phyloP scores from a whole-genome alignment of 805 yeast genomes.

The Ogataea saltuana region DNA sequence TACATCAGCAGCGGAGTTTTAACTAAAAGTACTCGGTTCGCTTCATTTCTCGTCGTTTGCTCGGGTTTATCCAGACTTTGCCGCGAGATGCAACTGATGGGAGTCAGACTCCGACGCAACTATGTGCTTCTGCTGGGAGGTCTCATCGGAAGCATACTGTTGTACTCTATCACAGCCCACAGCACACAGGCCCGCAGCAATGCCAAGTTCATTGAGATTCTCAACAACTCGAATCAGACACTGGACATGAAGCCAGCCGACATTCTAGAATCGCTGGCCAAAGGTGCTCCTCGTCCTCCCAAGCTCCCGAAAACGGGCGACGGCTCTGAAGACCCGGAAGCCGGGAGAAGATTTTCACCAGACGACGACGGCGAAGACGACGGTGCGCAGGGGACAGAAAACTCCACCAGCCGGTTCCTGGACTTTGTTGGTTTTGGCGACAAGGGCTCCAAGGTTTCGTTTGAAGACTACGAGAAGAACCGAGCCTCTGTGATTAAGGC shows the following conservation, averaged over 20 bases:
- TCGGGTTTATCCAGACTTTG: too few species aligned
- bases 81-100: constrained; percentile 12
- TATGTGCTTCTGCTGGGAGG: constrained; percentile 8
- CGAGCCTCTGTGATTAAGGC: constrained; percentile 24
- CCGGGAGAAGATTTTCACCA: too few species aligned
- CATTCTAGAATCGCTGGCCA: constrained; percentile 11
- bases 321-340: background rate
- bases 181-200: constrained; percentile 4
- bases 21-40: too few species aligned
- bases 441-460: background rate
- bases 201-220: constrained; percentile 11
- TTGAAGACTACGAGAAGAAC: constrained; percentile 15
- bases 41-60: too few species aligned
- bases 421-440: constrained; percentile 2
- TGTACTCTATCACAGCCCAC: constrained; percentile 5
- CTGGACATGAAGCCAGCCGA: constrained; percentile 14
- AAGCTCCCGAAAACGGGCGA: background rate
- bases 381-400: background rate
- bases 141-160: constrained; percentile 3
- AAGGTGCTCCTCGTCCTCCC: constrained; percentile 9
- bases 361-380: constrained; percentile 2
- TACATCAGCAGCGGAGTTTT: too few species aligned
- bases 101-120: constrained; percentile 9
- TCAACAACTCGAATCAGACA: constrained; percentile 11
- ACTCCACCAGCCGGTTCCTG: background rate